Evolutionary conservation across 352 stramenopile genomes (phyloP).

Genomic region (Phytophthora macrochlamydospora): DNA sequence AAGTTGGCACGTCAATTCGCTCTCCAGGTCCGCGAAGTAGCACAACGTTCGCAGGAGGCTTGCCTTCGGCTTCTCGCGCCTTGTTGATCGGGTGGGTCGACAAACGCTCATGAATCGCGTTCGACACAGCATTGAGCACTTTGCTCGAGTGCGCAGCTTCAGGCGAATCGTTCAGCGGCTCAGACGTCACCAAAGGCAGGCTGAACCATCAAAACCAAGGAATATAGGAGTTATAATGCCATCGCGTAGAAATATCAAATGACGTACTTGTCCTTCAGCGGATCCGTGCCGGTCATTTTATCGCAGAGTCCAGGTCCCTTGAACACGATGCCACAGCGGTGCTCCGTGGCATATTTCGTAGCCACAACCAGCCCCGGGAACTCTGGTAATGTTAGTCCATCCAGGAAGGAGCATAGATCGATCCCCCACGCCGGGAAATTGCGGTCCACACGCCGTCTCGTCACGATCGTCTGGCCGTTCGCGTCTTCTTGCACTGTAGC

Average conservation of each 20-base stretch:
- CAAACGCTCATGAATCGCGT: constrained; percentile 66
- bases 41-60: constrained; percentile 88
- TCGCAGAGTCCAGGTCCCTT: constrained; percentile 80
- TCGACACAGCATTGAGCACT: constrained; percentile 79
- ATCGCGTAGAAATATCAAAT: neutral
- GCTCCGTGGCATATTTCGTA: constrained; percentile 89
- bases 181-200: constrained; percentile 64
- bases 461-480: constrained; percentile 65
- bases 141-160: constrained; percentile 82
- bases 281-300: constrained; percentile 87
- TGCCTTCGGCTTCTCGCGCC: constrained; percentile 43
- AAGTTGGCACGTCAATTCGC: constrained; percentile 85
- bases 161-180: constrained; percentile 62
- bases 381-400: constrained; percentile 58
- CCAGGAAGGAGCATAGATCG: constrained; percentile 79
- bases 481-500: constrained; percentile 76
- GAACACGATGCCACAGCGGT: constrained; percentile 88
- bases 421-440: constrained; percentile 86
- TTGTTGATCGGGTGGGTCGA: constrained; percentile 82
- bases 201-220: constrained; percentile 31
- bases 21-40: constrained; percentile 83
- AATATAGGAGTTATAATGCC: constrained; percentile 4
- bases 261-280: constrained; percentile 87
- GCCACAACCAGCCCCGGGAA: constrained; percentile 73
- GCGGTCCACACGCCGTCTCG: constrained; percentile 78